Base-by-base conservation (phyloP, 1,284 basidiomycete species). In the Rhodotorula sp. region DNA sequence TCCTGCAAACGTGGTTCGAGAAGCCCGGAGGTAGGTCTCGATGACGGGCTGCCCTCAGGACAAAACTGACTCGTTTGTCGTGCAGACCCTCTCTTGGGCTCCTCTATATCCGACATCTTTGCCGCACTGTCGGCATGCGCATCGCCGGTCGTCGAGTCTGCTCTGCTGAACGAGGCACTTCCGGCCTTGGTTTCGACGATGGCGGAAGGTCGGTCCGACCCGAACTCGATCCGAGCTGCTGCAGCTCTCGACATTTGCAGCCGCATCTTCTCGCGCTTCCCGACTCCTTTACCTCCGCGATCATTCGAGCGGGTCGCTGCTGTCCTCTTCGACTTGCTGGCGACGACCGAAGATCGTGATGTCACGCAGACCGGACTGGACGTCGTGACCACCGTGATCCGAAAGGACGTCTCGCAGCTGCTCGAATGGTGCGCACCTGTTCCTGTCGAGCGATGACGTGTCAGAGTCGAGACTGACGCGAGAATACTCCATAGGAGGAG, bases 71-170 rank as follows among this genome's bases (percentile, higher is more conserved):
- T 16, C 51, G 34, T 2, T 15, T 1, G 26, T 5, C 23, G 3
- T 18, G 0, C 78, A 94, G 94, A 97, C 83, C 93, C 93, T 0
- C 89, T 97, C 65, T 88, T 94, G 76, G 86, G 93, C 47, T 92
- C 92, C 0, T 89, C 95, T 59, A 86, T 97, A 61, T 88, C 89
- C 57, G 93, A 96, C 77, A 88, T 97, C 64, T 84, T 97, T 65
- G 85, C 87, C 34, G 86, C 88, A 3, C 84, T 96, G 43, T 87
- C 91, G 16, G 83, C 86, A 34, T 86, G 90, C 20, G 80, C 86
- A 15, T 82, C 85, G 15, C 81, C 83, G 0, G 87, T 85, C 6
- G 84, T 91, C 15, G 91, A 93, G 75, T 85, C 88, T 73, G 85
- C 87, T 2, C 87, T 93, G 5, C 87, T 93, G 18, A 86, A 88